Base-by-base conservation (phyloP, 768 basidiomycete species). In the Lyophyllum decastes region DNA sequence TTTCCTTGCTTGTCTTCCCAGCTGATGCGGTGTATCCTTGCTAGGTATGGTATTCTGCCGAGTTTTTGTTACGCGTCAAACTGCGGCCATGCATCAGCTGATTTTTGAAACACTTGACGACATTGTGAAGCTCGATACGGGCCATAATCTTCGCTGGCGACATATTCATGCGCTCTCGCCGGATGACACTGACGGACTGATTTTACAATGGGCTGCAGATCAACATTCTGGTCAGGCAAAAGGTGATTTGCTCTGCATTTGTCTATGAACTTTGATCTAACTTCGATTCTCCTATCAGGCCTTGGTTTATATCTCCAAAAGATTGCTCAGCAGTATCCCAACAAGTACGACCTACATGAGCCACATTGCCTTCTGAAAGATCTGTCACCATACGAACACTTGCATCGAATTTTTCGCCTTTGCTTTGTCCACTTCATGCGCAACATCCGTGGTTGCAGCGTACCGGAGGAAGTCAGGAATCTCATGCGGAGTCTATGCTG, bases 151-250 rank as follows among this genome's bases (percentile, higher is more conserved):
- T 2, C 12, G 41, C 14, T 70, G 64, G 65, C 59, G 59, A 16
- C 68, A 70, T 60, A 27, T 70, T 4, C 64, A 68, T 55, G 65
- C 62, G 1, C 9, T 11, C 14, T 40, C 24, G 24, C 12, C 27
- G 0, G 54, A 62, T 5, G 64, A 66, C 4, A 54, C 48, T 3
- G 54, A 60, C n/a, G 58, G 58, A 5, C 59, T 59, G 55, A 65
- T 69, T 7, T 57, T 70, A 2, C 67, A 68, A 6, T 61, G 57
- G 56, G 53, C 45, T n/a, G 64, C 49, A 2, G 61, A 70, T 50
- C 67, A 70, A 49, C 66, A 68, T 44, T 14, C 49, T 0, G 66
- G 67, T n/a, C 64, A 67, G 57, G 66, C 64, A 4, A 65, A 65
- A 60, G 66, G 66, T 66, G 10, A 25, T 48, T 26, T 44, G 11